Conservation (phyloP, 2,329 filamentous ascomycete species). For the Fusarium chlamydosporum region DNA sequence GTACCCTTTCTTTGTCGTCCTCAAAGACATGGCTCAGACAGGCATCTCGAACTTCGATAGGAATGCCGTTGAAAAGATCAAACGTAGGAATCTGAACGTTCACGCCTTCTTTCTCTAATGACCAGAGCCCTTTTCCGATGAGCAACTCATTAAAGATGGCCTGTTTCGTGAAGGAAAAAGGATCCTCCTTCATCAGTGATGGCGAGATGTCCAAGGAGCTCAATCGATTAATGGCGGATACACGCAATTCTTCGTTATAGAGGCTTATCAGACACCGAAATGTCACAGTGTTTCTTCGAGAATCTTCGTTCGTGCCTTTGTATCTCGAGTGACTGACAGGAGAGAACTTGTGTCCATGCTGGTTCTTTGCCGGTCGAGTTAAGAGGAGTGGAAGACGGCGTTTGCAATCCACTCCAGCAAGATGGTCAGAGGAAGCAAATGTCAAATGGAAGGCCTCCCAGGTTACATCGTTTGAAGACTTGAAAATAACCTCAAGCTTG, state of each 20-base stretch:
- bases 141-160: neutral
- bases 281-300: fast-evolving
- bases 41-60: fast-evolving
- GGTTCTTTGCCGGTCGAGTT: neutral
- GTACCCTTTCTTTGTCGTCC: neutral
- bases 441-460: neutral
- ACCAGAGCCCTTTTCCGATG: neutral
- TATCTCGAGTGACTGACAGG: neutral
- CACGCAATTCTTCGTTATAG: neutral
- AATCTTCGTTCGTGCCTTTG: fast-evolving
- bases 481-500: neutral
- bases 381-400: neutral
- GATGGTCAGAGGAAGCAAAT: neutral
- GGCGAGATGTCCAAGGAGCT: fast-evolving
- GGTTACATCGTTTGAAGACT: no score
- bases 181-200: fast-evolving
- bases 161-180: fast-evolving
- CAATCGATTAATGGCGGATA: neutral
- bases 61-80: neutral
- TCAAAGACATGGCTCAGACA: conserved; percentile 1
- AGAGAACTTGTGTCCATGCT: neutral
- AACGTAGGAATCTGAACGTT: fast-evolving
- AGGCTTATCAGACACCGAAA: neutral
- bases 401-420: neutral
- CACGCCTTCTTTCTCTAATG: fast-evolving